These are phyloP conservation scores for Leccinellum luteum DNA, from an alignment of 768 basidiomycete genomes.

Conservation along the genomic window DNA sequence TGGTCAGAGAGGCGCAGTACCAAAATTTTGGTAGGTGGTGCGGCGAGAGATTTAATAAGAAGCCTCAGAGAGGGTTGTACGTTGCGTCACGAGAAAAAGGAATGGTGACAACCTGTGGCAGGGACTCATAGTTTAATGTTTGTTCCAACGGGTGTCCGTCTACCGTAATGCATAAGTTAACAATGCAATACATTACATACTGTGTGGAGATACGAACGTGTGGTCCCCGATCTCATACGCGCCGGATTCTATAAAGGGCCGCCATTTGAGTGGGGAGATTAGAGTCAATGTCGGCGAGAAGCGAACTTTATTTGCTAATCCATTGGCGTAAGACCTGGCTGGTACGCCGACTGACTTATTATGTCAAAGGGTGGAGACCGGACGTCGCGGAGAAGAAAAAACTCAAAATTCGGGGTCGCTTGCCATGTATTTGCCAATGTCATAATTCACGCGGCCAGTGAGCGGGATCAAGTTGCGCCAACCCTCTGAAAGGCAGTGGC, in stretches of 20 bases:
- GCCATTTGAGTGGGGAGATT: slow-evolving; percentile 12
- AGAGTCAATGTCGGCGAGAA: neutral
- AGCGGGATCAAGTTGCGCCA: neutral
- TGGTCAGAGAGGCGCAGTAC: neutral
- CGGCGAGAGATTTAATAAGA: neutral
- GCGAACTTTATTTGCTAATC: slow-evolving; percentile 5
- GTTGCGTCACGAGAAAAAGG: neutral
- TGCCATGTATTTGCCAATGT: neutral
- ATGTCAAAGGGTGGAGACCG: neutral
- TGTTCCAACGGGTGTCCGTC: neutral
- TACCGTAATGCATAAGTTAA: slow-evolving; percentile 16
- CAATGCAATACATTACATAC: slow-evolving; percentile 14
- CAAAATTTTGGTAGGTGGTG: too few relatives aligned
- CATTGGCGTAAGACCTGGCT: neutral
- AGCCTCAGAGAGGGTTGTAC: neutral
- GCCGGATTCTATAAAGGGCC: slow-evolving; percentile 13
- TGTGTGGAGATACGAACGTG: slow-evolving; percentile 13
- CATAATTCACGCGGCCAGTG: neutral
- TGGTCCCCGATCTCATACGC: slow-evolving; percentile 3
- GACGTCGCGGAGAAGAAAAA: neutral
- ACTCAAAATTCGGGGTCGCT: neutral
- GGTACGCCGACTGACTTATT: neutral
- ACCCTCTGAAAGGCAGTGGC: neutral
- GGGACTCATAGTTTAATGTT: slow-evolving; percentile 20
- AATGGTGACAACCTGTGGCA: neutral